Base-by-base conservation (phyloP, 768 basidiomycete species). In the Panaeolus papilionaceus region DNA sequence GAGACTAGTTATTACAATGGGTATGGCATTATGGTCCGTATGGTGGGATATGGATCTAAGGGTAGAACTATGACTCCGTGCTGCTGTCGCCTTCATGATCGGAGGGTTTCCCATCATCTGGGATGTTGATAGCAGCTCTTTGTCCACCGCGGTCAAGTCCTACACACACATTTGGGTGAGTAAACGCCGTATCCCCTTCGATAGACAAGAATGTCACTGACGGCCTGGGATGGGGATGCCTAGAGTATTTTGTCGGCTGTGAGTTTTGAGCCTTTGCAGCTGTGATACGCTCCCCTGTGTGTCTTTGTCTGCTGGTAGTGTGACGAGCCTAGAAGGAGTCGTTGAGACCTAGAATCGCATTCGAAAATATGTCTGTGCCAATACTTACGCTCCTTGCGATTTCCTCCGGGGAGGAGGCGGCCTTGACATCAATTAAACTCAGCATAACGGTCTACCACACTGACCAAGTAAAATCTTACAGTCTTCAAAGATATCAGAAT, bases 361-460 rank as follows among this genome's bases (percentile, higher is more conserved):
- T 58, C 54, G n/a, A 49, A 6, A 14, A 4, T 28, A 18, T 23
- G 28, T 2, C 4, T 1, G 33, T 28, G 26, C 6, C 10, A 23
- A 20, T 42, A 64, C 64, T 64, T 20, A 64, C 64, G 26, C 18
- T 26, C 14, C 64, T 20, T 38, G 26, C 12, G 10, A 26, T 49
- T 49, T 64, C 20, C 44, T 64, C 3, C 64, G 42, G 18, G 64
- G 64, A 11, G 64, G 64, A 38, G 64, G 64, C 9, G 64, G 64
- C 42, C 64, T 64, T 64, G 28, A 18, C 14, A 2, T 33, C 33
- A 2, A 33, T 33, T 33, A 33, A 5, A 0, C 33, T 33, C 1
- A 33, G 33, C 33, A 33, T 33, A 33, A 5, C 33, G 33, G 5
- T 33, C 16, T 16, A 33, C 4, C 5, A 64, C n/a, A 11, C 14